phyloP scores from a whole-genome alignment of 2,329 filamentous ascomycete genomes.

The Graphilbum fragrans region DNA sequence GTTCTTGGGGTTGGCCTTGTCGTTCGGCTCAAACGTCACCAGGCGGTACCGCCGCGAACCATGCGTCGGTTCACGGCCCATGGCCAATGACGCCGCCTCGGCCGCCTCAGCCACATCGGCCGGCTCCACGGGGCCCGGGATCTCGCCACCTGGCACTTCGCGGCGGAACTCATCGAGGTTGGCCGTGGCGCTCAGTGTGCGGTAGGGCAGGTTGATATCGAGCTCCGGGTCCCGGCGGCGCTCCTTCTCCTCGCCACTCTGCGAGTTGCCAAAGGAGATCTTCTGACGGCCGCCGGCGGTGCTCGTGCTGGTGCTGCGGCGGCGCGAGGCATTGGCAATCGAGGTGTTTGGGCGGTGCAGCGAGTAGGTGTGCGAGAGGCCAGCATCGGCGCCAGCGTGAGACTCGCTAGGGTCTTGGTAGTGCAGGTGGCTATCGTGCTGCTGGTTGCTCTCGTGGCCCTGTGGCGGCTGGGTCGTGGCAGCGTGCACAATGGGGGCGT shows the following conservation, averaged over 20 bases:
- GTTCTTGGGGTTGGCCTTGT: conserved; percentile 75
- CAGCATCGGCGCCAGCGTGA: neutral
- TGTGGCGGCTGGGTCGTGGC: neutral
- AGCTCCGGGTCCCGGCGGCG: conserved; percentile 16
- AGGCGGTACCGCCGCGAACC: conserved; percentile 32
- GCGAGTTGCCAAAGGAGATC: neutral
- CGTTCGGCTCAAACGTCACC: conserved; percentile 53
- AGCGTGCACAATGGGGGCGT: neutral
- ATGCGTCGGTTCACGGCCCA: conserved; percentile 3
- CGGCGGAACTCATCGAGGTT: conserved; percentile 46
- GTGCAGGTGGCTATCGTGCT: neutral
- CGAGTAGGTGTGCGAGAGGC: neutral
- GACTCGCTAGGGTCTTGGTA: neutral
- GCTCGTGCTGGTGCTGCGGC: conserved; percentile 1
- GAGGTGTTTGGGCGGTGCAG: conserved; percentile 2
- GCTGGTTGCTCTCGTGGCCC: neutral
- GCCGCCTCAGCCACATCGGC: conserved; percentile 40
- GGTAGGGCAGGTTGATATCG: conserved; percentile 40
- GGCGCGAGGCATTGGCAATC: neutral
- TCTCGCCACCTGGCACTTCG: conserved; percentile 43
- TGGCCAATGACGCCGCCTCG: conserved; percentile 23
- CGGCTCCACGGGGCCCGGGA: conserved; percentile 22
- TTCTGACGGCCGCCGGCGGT: neutral
- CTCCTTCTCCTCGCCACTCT: conserved; percentile 5
- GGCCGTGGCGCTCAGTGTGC: conserved; percentile 37